Base-by-base conservation (phyloP, 148 eudicot species). In the Silene conica region DNA sequence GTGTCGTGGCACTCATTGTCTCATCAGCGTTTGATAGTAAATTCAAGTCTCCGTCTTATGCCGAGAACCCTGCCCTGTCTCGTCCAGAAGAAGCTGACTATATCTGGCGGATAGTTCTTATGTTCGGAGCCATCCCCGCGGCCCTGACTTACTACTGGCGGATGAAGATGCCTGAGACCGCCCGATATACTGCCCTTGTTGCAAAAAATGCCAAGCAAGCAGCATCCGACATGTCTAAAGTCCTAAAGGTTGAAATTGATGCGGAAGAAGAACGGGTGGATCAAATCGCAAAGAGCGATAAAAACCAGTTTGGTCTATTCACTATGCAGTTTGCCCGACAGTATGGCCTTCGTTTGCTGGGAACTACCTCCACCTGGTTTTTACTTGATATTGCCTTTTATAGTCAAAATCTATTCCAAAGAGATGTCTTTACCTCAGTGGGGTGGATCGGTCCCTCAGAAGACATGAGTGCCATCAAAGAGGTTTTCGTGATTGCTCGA, bases 381-480 rank as follows among this genome's bases (percentile, higher is more conserved):
- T 65, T 72, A 56, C 76, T 77, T 3, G 80, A 71, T 38, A 70
- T 77, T n/a, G 91, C 91, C 5, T 87, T 84, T 54, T 89, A 89
- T 71, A 84, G 88, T 54, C 87, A 88, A 52, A 90, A 90, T 67
- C 83, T 90, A 4, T 90, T 90, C 84, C 92, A 90, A 43, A 89
- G 85, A 43, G 87, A 89, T 16, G 66, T 89, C 2, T 86, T 86
- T 26, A 80, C 71, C 28, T 82, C 84, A 1, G 77, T 89, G 16
- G 91, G 89, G 1, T 89, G 94, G 94, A 72, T 89, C 34, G 88
- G 87, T 0, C 5, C 50, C 0, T 85, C 89, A 4, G 1, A 52
- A 10, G 59, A 70, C 1, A 89, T 89, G 93, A 89, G 80, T 41
- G 93, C 90, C 3, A 83, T 80, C 6, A 50, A 76, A 0, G 93